Conservation (phyloP, 164 flowering plant species). For the Liriodendron chinense region DNA sequence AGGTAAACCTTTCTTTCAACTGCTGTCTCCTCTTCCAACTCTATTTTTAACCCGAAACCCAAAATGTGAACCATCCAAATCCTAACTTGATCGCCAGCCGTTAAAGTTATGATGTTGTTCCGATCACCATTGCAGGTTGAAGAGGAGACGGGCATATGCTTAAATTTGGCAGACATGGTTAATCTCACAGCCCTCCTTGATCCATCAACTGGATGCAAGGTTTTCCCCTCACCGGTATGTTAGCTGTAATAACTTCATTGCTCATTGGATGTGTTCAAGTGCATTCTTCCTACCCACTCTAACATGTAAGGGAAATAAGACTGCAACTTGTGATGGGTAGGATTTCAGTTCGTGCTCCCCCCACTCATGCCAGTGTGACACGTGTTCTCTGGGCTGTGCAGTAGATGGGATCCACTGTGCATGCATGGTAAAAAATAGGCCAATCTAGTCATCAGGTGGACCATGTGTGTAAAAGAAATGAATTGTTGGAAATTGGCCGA, state of each 20-base stretch:
- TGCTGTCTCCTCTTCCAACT: background rate
- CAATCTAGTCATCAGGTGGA: background rate
- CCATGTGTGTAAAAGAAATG: too few species aligned
- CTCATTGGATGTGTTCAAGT: background rate
- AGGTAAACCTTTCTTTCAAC: constrained; percentile 40
- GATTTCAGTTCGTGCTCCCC: background rate
- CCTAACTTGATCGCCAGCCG: too few species aligned
- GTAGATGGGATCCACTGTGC: background rate
- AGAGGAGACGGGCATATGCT: constrained; percentile 84
- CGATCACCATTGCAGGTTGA: constrained; percentile 61
- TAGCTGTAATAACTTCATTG: background rate
- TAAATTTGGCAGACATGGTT: constrained; percentile 64
- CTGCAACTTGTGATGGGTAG: background rate
- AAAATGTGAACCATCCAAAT: background rate
- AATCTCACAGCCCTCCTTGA: constrained; percentile 81
- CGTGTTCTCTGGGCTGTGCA: background rate
- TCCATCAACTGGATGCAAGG: constrained; percentile 70
- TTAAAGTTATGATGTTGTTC: constrained; percentile 5
- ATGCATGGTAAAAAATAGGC: background rate
- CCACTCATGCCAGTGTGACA: background rate
- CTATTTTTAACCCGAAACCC: background rate
- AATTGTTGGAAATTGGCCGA: too few species aligned
- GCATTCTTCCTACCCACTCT: background rate
- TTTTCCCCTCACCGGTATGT: constrained; percentile 87
- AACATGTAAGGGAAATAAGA: background rate